Percentiles rank a stretch among this genome's conserved stretches.
These are phyloP conservation scores for Cladosporium sp. DNA, from an alignment of 2,329 filamentous ascomycete genomes.

Conservation along the genomic window DNA sequence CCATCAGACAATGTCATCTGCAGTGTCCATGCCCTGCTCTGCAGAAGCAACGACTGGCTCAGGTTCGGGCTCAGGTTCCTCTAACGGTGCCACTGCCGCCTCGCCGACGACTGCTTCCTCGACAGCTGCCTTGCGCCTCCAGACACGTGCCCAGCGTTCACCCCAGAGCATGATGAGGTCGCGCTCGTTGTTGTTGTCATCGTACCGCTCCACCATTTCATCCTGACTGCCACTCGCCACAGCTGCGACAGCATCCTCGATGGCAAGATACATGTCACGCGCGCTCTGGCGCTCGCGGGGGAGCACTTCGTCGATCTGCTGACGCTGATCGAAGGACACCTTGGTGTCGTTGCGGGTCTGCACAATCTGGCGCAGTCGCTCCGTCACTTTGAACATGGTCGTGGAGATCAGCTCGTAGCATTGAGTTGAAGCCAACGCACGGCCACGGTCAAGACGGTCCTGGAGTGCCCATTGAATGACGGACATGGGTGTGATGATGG, in stretches of 20 bases:
- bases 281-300: conserved; percentile 68
- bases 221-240: conserved; percentile 73
- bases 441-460: conserved; percentile 51
- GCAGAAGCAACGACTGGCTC: conserved; percentile 18
- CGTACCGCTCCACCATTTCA: conserved; percentile 65
- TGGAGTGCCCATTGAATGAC: conserved; percentile 88
- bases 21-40: conserved; percentile 25
- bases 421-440: conserved; percentile 66
- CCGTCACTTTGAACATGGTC: conserved; percentile 86
- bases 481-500: conserved; percentile 78
- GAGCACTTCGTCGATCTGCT: conserved; percentile 62
- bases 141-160: conserved; percentile 79
- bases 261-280: conserved; percentile 72
- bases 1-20: conserved; percentile 22
- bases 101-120: conserved; percentile 70
- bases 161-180: conserved; percentile 75
- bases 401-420: conserved; percentile 86
- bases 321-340: conserved; percentile 53
- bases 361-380: conserved; percentile 77
- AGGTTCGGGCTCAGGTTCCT: conserved; percentile 25
- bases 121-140: conserved; percentile 74
- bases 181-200: conserved; percentile 55
- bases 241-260: conserved; percentile 71
- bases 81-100: conserved; percentile 46
- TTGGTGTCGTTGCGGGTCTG: conserved; percentile 56